Conservation (phyloP, 805 yeast species). For the Candida nonsorbophila region DNA sequence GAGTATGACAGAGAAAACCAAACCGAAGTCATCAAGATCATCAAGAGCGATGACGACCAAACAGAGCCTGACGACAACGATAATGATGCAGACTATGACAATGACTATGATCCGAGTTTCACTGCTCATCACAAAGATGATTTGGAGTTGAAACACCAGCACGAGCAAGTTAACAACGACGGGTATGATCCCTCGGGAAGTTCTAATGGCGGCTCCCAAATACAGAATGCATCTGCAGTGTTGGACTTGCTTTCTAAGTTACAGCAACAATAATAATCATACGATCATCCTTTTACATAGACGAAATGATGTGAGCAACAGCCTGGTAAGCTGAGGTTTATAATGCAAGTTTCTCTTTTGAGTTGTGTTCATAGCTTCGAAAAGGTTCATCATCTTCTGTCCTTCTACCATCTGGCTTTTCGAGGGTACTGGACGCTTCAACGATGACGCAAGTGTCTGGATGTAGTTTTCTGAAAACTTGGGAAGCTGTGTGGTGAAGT, state of each 20-base stretch:
- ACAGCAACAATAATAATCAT: too few species aligned
- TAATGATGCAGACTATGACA: slow-evolving; percentile 11
- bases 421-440: too few species aligned
- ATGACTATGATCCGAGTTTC: slow-evolving; percentile 12
- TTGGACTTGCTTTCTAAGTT: slow-evolving; percentile 29
- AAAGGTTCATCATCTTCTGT: background rate
- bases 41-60: slow-evolving; percentile 16
- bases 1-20: slow-evolving; percentile 37
- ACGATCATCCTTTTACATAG: too few species aligned
- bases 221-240: slow-evolving; percentile 10
- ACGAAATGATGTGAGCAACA: too few species aligned
- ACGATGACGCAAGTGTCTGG: too few species aligned
- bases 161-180: slow-evolving; percentile 13
- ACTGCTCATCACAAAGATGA: slow-evolving; percentile 25
- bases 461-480: too few species aligned
- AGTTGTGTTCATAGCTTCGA: slow-evolving; percentile 7
- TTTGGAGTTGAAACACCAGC: slow-evolving; percentile 23
- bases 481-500: slow-evolving; percentile 12
- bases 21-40: slow-evolving; percentile 14
- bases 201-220: slow-evolving; percentile 1
- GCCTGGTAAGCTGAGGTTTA: too few species aligned
- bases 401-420: background rate
- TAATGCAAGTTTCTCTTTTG: slow-evolving; percentile 8
- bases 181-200: slow-evolving; percentile 18
- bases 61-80: slow-evolving; percentile 11